A percentile compares a stretch with the other conserved stretches of the same genome.
Conservation (phyloP, 805 yeast species). For the Yamadazyma philogaea region DNA sequence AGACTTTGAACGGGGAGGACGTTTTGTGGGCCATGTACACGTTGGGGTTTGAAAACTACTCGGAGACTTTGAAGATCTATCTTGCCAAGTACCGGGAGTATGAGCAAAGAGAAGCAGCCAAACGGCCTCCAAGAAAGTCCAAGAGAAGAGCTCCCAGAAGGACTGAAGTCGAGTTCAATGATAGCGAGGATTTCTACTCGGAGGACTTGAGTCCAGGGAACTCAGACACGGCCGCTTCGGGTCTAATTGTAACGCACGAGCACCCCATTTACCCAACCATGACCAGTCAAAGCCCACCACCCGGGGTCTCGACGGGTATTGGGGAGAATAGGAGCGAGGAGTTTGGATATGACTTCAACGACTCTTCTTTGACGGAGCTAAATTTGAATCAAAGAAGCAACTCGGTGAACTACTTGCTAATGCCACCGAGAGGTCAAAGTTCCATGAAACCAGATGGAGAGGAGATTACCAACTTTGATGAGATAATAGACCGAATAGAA, state of each 20-base stretch:
- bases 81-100: constrained; percentile 25
- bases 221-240: constrained; percentile 6
- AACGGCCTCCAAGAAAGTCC: constrained; percentile 11
- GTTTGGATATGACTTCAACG: constrained; percentile 11
- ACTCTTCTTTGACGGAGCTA: constrained; percentile 8
- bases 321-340: neutral
- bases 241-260: constrained; percentile 4
- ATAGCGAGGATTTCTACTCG: constrained; percentile 13
- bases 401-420: constrained; percentile 10
- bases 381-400: constrained; percentile 8
- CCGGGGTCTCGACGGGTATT: neutral
- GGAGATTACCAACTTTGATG: constrained; percentile 14
- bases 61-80: constrained; percentile 72
- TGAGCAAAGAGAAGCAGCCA: constrained; percentile 16
- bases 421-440: constrained; percentile 11
- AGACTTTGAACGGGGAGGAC: constrained; percentile 78
- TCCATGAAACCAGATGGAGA: constrained; percentile 4
- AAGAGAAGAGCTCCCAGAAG: constrained; percentile 4
- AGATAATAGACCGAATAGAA: constrained; percentile 13
- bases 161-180: constrained; percentile 3
- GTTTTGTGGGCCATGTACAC: constrained; percentile 63
- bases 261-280: constrained; percentile 1
- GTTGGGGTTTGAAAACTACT: constrained; percentile 76
- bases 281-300: neutral
- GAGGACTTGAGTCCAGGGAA: constrained; percentile 16